Evolutionary conservation across 345 rosid species (phyloP).

Genomic region (Boechera stricta): DNA sequence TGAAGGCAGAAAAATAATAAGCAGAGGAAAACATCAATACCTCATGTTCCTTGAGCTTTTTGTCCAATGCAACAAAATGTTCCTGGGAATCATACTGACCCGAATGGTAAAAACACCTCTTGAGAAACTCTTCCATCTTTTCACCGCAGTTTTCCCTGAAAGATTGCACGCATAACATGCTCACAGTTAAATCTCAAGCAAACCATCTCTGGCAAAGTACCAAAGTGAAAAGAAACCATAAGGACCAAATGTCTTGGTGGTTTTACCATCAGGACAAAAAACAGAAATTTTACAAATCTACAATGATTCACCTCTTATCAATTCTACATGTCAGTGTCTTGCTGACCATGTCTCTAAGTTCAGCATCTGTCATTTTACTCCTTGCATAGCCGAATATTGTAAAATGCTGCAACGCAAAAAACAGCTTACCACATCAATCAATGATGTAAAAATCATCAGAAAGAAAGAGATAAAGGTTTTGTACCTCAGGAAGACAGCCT

Average conservation of each 20-base stretch:
- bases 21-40: slow-evolving; percentile 49
- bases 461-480: neutral
- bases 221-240: neutral
- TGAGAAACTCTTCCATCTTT: slow-evolving; percentile 94
- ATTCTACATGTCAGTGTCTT: slow-evolving; percentile 92
- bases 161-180: neutral
- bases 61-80: slow-evolving; percentile 75
- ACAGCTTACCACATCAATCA: slow-evolving; percentile 28
- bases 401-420: slow-evolving; percentile 65
- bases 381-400: slow-evolving; percentile 92
- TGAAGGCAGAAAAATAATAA: neutral
- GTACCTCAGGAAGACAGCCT: slow-evolving; percentile 94
- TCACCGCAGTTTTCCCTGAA: slow-evolving; percentile 87
- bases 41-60: slow-evolving; percentile 89
- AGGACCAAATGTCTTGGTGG: neutral
- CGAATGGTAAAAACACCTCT: slow-evolving; percentile 93
- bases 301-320: slow-evolving; percentile 74
- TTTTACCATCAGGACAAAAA: too few relatives aligned
- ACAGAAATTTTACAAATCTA: neutral
- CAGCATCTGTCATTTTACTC: slow-evolving; percentile 95
- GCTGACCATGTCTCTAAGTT: slow-evolving; percentile 94
- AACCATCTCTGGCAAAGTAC: slow-evolving; percentile 3
- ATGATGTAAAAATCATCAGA: slow-evolving; percentile 4
- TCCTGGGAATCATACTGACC: slow-evolving; percentile 96
- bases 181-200: slow-evolving; percentile 20